phyloP scores from a whole-genome alignment of 2,329 filamentous ascomycete genomes.

The Penicillium sclerotiorum region DNA sequence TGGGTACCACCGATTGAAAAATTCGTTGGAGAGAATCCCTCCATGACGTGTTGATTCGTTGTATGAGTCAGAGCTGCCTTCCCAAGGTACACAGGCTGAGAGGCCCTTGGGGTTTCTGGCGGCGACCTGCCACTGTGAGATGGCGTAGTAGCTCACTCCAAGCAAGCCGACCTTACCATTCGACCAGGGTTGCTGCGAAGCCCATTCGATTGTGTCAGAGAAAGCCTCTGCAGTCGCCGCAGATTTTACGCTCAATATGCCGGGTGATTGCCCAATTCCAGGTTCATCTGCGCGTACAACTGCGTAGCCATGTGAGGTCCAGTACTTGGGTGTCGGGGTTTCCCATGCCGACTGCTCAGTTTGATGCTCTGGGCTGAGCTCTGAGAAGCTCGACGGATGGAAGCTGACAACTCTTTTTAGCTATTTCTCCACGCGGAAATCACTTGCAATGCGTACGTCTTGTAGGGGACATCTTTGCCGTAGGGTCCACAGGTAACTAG shows the following conservation, averaged over 20 bases:
- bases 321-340: conserved; percentile 59
- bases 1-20: conserved; percentile 66
- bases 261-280: conserved; percentile 51
- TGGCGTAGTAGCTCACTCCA: conserved; percentile 56
- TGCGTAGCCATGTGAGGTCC: conserved; percentile 58
- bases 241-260: background rate
- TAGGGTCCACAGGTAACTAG: conserved; percentile 72
- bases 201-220: conserved; percentile 12
- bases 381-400: conserved; percentile 50
- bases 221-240: conserved; percentile 1
- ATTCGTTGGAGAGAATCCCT: conserved; percentile 60
- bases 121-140: conserved; percentile 56
- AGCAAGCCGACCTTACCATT: conserved; percentile 53
- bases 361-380: conserved; percentile 49
- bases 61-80: conserved; percentile 57
- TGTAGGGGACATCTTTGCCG: conserved; percentile 70
- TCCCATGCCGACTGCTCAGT: conserved; percentile 59
- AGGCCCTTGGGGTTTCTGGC: conserved; percentile 53
- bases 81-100: conserved; percentile 54
- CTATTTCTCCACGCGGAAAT: background rate
- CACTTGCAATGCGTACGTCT: conserved; percentile 38
- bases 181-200: conserved; percentile 6
- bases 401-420: conserved; percentile 48
- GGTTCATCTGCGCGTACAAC: conserved; percentile 59
- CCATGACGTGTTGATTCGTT: conserved; percentile 60